phyloP scores from a whole-genome alignment of 371 early-diverging fungal genomes.

The Zancudomyces culisetae region DNA sequence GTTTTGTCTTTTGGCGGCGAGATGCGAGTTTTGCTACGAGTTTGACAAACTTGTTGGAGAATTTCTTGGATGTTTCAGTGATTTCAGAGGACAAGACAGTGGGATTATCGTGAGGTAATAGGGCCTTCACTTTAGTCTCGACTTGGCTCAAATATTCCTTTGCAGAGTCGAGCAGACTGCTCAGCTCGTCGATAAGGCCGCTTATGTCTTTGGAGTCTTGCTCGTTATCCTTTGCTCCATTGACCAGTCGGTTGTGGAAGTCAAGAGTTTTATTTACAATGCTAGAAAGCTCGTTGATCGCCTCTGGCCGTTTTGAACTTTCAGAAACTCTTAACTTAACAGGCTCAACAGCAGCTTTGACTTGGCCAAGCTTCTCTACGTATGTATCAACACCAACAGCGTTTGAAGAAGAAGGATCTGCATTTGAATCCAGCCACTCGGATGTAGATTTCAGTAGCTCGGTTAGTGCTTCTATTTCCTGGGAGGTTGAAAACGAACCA shows the following conservation, averaged over 20 bases:
- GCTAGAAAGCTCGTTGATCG: not conserved
- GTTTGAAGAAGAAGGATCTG: too few relatives aligned
- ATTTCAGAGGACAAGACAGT: too few relatives aligned
- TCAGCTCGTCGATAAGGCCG: too few relatives aligned
- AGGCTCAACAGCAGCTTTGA: constrained; percentile 8
- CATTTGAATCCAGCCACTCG: constrained; percentile 77
- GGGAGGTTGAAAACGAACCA: constrained; percentile 39
- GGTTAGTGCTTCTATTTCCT: constrained; percentile 45
- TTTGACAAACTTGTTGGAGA: not conserved
- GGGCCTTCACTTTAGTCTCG: too few relatives aligned
- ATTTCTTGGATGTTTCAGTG: not conserved
- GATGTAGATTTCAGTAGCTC: constrained; percentile 35
- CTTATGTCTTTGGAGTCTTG: too few relatives aligned
- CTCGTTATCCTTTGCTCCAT: not conserved
- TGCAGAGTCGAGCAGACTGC: too few relatives aligned
- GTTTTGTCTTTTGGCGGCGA: too few relatives aligned
- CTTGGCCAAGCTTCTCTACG: constrained; percentile 15
- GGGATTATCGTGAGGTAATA: too few relatives aligned
- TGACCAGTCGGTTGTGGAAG: not conserved
- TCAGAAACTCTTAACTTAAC: not conserved
- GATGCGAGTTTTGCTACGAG: too few relatives aligned
- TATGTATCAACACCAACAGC: too few relatives aligned
- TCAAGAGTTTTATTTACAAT: too few relatives aligned
- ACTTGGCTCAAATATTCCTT: too few relatives aligned
- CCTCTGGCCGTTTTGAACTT: not conserved